Evolutionary conservation across 2,329 filamentous ascomycete genomes (phyloP).

Genomic region (Colletotrichum noveboracense): DNA sequence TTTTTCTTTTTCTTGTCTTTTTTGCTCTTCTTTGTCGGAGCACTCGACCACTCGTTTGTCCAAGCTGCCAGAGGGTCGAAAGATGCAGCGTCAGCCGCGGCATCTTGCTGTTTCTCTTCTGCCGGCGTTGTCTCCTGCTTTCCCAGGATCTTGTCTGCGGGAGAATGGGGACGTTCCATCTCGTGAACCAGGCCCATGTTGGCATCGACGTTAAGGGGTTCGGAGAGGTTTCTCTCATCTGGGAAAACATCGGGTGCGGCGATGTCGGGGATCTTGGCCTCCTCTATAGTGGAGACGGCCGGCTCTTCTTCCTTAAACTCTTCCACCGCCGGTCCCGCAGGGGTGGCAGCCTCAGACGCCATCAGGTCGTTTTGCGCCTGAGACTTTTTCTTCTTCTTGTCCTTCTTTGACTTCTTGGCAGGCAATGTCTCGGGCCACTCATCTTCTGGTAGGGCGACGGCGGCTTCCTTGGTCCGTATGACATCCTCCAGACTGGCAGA

Average conservation of each 20-base stretch:
- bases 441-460: not conserved
- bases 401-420: constrained; percentile 32
- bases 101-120: not conserved
- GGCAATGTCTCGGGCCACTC: not conserved
- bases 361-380: not conserved
- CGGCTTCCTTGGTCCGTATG: not conserved
- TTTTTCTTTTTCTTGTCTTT: constrained; percentile 43
- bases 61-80: not conserved
- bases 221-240: constrained; percentile 13
- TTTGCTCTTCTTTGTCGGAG: constrained; percentile 30
- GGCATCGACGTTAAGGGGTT: not conserved
- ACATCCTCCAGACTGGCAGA: not conserved
- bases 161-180: not conserved
- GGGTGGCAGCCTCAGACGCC: not conserved
- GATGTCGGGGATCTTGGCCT: not conserved
- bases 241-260: not conserved
- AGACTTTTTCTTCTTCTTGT: constrained; percentile 36
- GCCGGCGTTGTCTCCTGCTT: not conserved
- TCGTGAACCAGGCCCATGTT: not conserved
- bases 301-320: constrained; percentile 28
- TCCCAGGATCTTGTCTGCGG: not conserved
- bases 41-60: not conserved
- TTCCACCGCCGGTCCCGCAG: not conserved
- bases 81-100: no score
- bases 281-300: constrained; percentile 4